Base-by-base conservation (phyloP, 257 asterid genomes). In the Ilex aquifolium region DNA sequence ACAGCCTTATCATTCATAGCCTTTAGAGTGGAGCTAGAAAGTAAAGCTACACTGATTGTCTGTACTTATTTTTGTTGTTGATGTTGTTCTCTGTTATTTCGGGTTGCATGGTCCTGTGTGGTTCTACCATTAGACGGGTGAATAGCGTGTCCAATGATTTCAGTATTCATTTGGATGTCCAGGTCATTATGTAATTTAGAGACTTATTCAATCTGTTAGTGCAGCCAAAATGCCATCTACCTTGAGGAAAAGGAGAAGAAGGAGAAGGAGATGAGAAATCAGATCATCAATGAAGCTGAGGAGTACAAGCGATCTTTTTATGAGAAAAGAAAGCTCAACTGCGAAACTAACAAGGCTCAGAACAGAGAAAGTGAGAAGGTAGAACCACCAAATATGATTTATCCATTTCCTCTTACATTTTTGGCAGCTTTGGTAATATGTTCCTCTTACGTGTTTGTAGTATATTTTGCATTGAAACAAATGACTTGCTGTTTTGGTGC, bases 211-310 rank as follows among this genome's bases (percentile, higher is more conserved):
- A 51, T 49, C 31, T 63, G 32, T 48, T 40, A 16, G 31, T 64
- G 71, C 57, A 92, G 99, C 54, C 88, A 87, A 89, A 93, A 93
- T 71, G 90, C 95, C 42, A 76, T 72, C 39, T 81, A 87, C 76
- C 85, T 93, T 2, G 97, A 90, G 88, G 96, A 84, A 70, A 93
- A 90, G 72, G 99, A 93, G 80, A 89, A 85, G 73, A 87, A 78
- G 65, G 97, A 93, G 64, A 93, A 90, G 76, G 96, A 93, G 74
- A 59, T 72, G 84, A 62, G 97, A 67, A 84, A 79, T 74, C 92
- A 85, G 73, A 85, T 93, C 12, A 75, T 90, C 14, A 84, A 83
- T 15, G 97, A 93, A 73, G 99, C 99, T 5, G 95, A 90, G 59
- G 99, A 89, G 62, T 93, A 82, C 72, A 90, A 87, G 68, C 64